These are phyloP conservation scores for Dimocarpus longan DNA, from an alignment of 345 rosid species.

Conservation along the genomic window DNA sequence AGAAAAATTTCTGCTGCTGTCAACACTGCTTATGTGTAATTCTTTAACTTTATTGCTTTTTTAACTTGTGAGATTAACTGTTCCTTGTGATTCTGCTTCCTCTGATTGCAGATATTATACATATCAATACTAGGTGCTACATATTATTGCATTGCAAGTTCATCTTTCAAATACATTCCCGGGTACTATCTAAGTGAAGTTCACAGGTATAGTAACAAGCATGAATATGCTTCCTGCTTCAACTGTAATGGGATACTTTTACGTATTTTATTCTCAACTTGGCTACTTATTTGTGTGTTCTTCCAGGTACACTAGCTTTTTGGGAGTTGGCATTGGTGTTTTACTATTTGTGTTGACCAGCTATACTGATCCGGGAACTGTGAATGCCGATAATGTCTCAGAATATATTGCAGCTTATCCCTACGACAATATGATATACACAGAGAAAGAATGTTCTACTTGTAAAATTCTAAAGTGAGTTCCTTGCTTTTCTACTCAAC, in stretches of 20 bases:
- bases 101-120: conserved; percentile 63
- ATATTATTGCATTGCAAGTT: conserved; percentile 56
- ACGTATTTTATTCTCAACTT: neutral
- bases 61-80: neutral
- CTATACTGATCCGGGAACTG: conserved; percentile 92
- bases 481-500: conserved; percentile 1
- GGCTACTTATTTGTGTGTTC: conserved; percentile 14
- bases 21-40: neutral
- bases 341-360: conserved; percentile 73
- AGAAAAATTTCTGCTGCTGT: neutral
- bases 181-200: conserved; percentile 80
- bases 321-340: conserved; percentile 74
- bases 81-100: neutral
- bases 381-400: conserved; percentile 65
- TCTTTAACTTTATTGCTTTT: neutral
- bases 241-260: neutral
- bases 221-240: neutral
- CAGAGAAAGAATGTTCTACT: conserved; percentile 79
- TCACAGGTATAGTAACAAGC: conserved; percentile 58
- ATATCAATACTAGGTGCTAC: conserved; percentile 69
- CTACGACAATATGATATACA: conserved; percentile 70
- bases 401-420: conserved; percentile 75
- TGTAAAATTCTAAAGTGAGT: conserved; percentile 87
- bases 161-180: conserved; percentile 78
- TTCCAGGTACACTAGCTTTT: conserved; percentile 71